Base-by-base conservation (phyloP, 257 asterid genomes). In the Capsicum pubescens region DNA sequence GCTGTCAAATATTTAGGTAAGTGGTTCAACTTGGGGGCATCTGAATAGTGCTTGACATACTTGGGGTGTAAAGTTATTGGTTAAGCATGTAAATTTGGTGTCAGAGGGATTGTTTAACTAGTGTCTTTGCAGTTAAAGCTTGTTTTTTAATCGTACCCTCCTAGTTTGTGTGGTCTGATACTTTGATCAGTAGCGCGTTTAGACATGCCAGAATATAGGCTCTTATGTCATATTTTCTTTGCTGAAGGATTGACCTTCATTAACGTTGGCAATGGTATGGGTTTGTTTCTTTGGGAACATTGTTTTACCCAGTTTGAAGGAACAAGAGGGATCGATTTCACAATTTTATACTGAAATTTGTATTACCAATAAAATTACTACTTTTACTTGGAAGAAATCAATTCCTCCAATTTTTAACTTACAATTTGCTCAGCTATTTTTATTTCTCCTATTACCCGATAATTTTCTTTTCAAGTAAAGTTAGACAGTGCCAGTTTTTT, bases 301-400 rank as follows among this genome's bases (percentile, higher is more conserved):
- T 8, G 16, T 76, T 52, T 77, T 36, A 64, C 44, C 82, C 82
- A 77, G 82, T 77, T 77, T 77, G 82, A 32, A 76, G 81, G 63
- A 77, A 76, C 50, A 77, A 14, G 81, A 76, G 81, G 8, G 81
- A 6, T 5, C 17, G 32, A 54, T 54, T 77, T 32, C 64, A 32
- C 82, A 77, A 26, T 14, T 54, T 54, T 32, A 54, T 54, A 54
- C 82, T 54, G 19, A 7, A 13, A 71, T 71, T 71, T 19, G 52
- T 76, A 76, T 39, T 54, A 26, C 81, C 81, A 54, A 54, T 26
- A 26, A 54, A 7, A 26, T 52, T 76, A 32, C 32, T 54, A 10
- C 66, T 54, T 52, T 54, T 77, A n/a, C 81, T 52, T 77, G 82
- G 82, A 77, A 77, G 82, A 54, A 54, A 77, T 54, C 46, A 55